These are phyloP conservation scores for Cercospora sp. DNA, from an alignment of 2,329 filamentous ascomycete genomes.

Conservation along the genomic window DNA sequence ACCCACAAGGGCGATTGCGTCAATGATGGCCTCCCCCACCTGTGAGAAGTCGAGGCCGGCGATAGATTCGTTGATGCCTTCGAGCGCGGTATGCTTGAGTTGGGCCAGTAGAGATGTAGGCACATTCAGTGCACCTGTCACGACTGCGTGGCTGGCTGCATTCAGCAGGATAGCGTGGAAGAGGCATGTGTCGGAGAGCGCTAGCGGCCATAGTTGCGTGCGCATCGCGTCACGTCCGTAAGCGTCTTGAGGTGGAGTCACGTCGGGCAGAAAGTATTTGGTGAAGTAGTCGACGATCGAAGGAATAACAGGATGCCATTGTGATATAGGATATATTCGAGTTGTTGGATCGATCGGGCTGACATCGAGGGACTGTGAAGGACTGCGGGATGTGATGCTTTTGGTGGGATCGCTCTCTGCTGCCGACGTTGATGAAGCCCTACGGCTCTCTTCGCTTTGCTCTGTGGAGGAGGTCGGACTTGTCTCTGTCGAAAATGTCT, in stretches of 20 bases:
- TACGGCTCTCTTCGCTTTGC: slow-evolving; percentile 16
- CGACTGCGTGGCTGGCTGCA: slow-evolving; percentile 25
- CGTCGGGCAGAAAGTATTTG: slow-evolving; percentile 20
- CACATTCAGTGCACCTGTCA: slow-evolving; percentile 19
- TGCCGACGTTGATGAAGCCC: slow-evolving; percentile 19
- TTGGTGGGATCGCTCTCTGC: slow-evolving; percentile 9
- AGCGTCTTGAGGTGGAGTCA: not conserved
- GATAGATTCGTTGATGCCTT: slow-evolving; percentile 24
- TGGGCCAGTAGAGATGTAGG: slow-evolving; percentile 20
- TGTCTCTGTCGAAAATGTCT: slow-evolving; percentile 10
- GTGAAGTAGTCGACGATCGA: slow-evolving; percentile 23
- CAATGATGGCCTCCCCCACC: slow-evolving; percentile 23
- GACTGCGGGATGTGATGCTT: slow-evolving; percentile 12
- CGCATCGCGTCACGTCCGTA: slow-evolving; percentile 23
- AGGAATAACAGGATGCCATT: slow-evolving; percentile 25
- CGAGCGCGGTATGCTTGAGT: slow-evolving; percentile 24
- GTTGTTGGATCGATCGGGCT: slow-evolving; percentile 19
- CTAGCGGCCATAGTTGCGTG: slow-evolving; percentile 24
- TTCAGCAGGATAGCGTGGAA: slow-evolving; percentile 26
- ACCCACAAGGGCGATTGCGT: slow-evolving; percentile 26
- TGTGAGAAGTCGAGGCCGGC: slow-evolving; percentile 11
- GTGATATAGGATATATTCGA: slow-evolving; percentile 19
- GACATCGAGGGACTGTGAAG: slow-evolving; percentile 16
- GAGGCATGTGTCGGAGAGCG: slow-evolving; percentile 20
- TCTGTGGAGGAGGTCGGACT: slow-evolving; percentile 16